These are phyloP conservation scores for Microbotryum silenes-acaulis DNA, from an alignment of 1,284 basidiomycete species.

Conservation along the genomic window DNA sequence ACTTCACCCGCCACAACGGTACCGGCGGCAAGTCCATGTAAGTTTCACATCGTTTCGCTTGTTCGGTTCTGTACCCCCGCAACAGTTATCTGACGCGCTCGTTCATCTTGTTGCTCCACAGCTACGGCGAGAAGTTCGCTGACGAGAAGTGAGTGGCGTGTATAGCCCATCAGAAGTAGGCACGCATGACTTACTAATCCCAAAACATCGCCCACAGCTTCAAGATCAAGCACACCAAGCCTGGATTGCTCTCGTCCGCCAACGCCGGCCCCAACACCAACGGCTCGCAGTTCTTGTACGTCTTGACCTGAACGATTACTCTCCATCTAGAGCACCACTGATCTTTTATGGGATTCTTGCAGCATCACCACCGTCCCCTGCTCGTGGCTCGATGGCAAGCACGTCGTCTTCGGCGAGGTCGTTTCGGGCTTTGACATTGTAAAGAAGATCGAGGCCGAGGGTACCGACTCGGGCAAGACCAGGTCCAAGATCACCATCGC, in stretches of 20 bases:
- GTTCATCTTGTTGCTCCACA: neutral
- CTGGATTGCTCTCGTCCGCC: conserved; percentile 53
- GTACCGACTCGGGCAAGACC: conserved; percentile 34
- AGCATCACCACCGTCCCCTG: conserved; percentile 40
- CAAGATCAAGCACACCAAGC: conserved; percentile 44
- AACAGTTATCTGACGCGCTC: conserved; percentile 6
- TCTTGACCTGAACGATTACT: conserved; percentile 19
- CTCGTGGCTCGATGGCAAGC: conserved; percentile 43
- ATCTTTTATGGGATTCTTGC: neutral
- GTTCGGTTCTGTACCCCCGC: neutral
- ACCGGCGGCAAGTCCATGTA: conserved; percentile 46
- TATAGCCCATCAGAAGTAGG: neutral
- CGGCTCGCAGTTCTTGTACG: conserved; percentile 42
- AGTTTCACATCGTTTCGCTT: conserved; percentile 37
- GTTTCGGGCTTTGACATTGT: conserved; percentile 59
- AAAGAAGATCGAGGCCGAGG: conserved; percentile 53
- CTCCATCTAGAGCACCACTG: neutral
- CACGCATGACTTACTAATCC: neutral
- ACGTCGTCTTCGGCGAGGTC: conserved; percentile 54
- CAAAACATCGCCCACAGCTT: conserved; percentile 37
- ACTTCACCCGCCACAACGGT: conserved; percentile 50
- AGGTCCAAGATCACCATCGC: conserved; percentile 30
- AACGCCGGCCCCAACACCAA: conserved; percentile 53
- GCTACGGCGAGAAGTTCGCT: conserved; percentile 33
- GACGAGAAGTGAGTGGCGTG: conserved; percentile 31